Conservation (phyloP, 169 alveolate genomes). For the Plasmodium malariae region DNA sequence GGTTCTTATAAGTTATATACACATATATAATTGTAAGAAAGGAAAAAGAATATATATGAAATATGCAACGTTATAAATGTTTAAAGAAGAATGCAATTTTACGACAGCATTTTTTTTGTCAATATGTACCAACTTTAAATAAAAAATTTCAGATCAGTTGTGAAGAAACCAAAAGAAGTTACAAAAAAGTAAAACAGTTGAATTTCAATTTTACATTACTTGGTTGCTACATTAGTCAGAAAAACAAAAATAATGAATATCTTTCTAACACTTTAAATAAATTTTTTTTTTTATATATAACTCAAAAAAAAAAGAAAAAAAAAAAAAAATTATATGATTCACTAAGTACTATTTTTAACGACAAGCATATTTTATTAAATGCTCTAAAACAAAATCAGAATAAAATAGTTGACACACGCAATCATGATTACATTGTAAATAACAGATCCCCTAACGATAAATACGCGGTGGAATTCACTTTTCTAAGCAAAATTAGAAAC, state of each 20-base stretch:
- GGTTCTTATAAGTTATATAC: conserved; percentile 5
- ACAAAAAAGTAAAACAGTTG: conserved; percentile 8
- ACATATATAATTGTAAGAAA: conserved; percentile 20
- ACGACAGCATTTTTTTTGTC: conserved; percentile 43
- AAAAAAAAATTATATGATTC: not conserved
- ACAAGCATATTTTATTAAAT: not conserved
- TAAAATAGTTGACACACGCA: not conserved
- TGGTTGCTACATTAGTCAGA: not conserved
- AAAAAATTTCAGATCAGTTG: conserved; percentile 7
- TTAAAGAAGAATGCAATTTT: conserved; percentile 22
- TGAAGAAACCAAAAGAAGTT: conserved; percentile 52
- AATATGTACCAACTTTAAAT: conserved; percentile 70
- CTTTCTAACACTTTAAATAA: not conserved
- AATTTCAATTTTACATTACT: conserved; percentile 5
- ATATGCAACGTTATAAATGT: conserved; percentile 66
- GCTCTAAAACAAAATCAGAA: not conserved
- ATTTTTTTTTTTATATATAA: not conserved
- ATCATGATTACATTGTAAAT: no score
- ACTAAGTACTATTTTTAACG: not conserved
- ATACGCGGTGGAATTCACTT: no score
- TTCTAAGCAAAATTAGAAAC: no score
- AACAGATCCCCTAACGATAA: no score
- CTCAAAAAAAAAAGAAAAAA: not conserved
- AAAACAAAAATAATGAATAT: not conserved
- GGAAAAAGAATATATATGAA: conserved; percentile 31